Conservation (phyloP, 1,139 yeast genomes). For the Zhuliangozyma blackwelliae region DNA sequence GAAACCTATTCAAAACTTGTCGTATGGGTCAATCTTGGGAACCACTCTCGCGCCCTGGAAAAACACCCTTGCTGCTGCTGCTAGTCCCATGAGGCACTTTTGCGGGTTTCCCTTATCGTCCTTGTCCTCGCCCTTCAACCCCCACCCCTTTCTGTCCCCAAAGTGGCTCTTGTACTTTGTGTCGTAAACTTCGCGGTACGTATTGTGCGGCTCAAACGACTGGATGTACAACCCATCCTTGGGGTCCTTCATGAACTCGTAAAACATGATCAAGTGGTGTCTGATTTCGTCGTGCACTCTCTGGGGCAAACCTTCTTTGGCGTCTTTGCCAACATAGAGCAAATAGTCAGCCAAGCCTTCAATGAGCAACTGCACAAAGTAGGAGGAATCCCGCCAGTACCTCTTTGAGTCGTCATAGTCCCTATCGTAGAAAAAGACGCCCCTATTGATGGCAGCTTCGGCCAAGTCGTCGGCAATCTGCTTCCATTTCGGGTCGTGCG, state of each 20-base stretch:
- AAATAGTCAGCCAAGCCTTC: slow-evolving; percentile 71
- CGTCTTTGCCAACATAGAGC: slow-evolving; percentile 44
- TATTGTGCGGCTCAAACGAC: slow-evolving; percentile 56
- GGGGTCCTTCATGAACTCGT: slow-evolving; percentile 56
- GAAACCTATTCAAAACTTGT: slow-evolving; percentile 1
- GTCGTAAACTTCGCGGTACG: slow-evolving; percentile 49
- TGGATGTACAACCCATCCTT: slow-evolving; percentile 59
- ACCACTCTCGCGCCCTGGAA: slow-evolving; percentile 63
- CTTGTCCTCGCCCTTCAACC: slow-evolving; percentile 45
- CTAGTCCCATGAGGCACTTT: slow-evolving; percentile 62
- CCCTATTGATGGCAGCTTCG: slow-evolving; percentile 52
- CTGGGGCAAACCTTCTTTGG: slow-evolving; percentile 33
- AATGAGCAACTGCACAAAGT: slow-evolving; percentile 59
- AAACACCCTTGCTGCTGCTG: slow-evolving; percentile 65
- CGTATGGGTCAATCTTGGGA: slow-evolving; percentile 25
- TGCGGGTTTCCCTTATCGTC: slow-evolving; percentile 36
- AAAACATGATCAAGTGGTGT: slow-evolving; percentile 51
- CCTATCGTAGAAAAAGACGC: slow-evolving; percentile 59
- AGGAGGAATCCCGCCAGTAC: slow-evolving; percentile 63
- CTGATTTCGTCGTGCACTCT: slow-evolving; percentile 40
- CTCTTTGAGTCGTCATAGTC: slow-evolving; percentile 56
- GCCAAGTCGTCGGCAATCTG: slow-evolving; percentile 58
- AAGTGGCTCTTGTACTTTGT: slow-evolving; percentile 48
- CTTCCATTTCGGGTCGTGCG: slow-evolving; percentile 53
- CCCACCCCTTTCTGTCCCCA: slow-evolving; percentile 52